Base-by-base conservation (phyloP, 192 early-diverging fungal genomes). In the Dissophora ornata region DNA sequence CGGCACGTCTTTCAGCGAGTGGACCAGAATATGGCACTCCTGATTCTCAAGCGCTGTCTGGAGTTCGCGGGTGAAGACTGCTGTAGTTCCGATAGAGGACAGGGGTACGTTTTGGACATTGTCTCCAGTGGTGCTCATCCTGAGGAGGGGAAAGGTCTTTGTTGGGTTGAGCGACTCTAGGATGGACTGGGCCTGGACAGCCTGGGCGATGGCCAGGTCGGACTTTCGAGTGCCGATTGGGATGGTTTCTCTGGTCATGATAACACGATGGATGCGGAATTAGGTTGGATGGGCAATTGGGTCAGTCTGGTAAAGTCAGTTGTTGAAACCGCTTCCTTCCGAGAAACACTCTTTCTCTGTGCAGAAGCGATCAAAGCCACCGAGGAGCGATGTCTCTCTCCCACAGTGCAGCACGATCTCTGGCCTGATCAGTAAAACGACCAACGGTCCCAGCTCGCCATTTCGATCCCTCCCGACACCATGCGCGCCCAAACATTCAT, bases 1-100 rank as follows among this genome's bases (percentile, higher is more conserved):
- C 13, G 95, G 95, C 52, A 98, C 80, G 67, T 98, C 97, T 81
- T 98, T 98, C 33, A 98, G 85, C 21, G 93, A 94, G 69, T 98
- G 97, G 4, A 97, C 96, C 33, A 98, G 90, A 18, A 97, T 52
- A 71, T 97, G 92, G 25, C 95, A 91, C 12, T 69, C 69, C 6
- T 83, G 61, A 10, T 84, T 79, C 15, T 83, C 82, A 19, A 98
- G 83, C 2, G 95, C 90, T 1, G 90, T 69, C 67, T 97, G 95
- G 3, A 97, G 85, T 54, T 97, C 96, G 63, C 94, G 95, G 41
- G 95, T 96, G 57, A 97, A 97, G 38, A 97, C 80, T 0, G 91
- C 88, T 59, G 95, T 97, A 58, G 93, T 88, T 38, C 97, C 96
- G 61, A 98, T 95, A 79, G 95, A 94, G 71, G 81, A 90, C 45